A percentile compares a stretch with the other conserved stretches of the same genome.
These are phyloP conservation scores for Eragrostis nindensis DNA, from an alignment of 176 grass and related monocot genomes.

Conservation along the genomic window DNA sequence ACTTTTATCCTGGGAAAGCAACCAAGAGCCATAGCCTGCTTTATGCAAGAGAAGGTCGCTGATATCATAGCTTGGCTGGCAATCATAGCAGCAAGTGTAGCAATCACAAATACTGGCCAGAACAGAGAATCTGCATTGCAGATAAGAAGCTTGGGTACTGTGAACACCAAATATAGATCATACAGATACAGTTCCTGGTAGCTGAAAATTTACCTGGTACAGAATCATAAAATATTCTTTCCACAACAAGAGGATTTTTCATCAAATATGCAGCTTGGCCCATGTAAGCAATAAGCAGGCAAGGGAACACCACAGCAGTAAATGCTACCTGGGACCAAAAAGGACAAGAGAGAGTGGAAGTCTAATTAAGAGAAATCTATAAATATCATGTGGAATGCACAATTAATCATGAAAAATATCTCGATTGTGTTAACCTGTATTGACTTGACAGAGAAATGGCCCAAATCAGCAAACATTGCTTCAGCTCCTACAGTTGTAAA, in stretches of 20 bases:
- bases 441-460: conserved; percentile 98
- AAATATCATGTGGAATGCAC: not conserved
- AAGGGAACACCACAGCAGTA: conserved; percentile 86
- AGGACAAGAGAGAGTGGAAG: conserved; percentile 6
- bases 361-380: not conserved
- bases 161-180: conserved; percentile 9
- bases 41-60: conserved; percentile 98
- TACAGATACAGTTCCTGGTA: conserved; percentile 12
- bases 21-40: conserved; percentile 94
- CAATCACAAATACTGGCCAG: conserved; percentile 97
- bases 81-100: conserved; percentile 97
- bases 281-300: conserved; percentile 96
- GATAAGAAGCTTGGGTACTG: conserved; percentile 20
- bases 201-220: conserved; percentile 70
- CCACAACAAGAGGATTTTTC: conserved; percentile 64
- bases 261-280: conserved; percentile 97
- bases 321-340: conserved; percentile 77
- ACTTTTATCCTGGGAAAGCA: conserved; percentile 95
- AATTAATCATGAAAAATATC: not conserved
- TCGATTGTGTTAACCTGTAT: conserved; percentile 74
- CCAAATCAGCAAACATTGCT: conserved; percentile 99
- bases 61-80: conserved; percentile 99
- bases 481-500: conserved; percentile 82
- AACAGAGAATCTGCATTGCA: conserved; percentile 68
- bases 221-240: conserved; percentile 97